Evolutionary conservation across 495 filamentous ascomycete species (phyloP), one percentile per base, ranked within the genome.

Genomic region (Aspergillus nidulans): DNA sequence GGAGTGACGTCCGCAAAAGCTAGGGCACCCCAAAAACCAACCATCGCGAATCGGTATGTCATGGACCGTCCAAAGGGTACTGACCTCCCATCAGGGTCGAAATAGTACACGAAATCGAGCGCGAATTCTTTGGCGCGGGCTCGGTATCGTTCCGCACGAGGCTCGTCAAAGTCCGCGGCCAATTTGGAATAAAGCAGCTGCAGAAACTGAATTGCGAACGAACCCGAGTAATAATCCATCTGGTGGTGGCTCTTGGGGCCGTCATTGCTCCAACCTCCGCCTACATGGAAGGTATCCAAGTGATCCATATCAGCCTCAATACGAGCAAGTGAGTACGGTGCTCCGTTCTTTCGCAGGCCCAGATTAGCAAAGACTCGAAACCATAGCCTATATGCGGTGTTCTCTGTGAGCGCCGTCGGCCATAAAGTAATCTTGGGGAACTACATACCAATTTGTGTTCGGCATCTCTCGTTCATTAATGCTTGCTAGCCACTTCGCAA

Each of bases 351-450:
- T 55, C 85, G 83, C 28, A 92, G 68, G 0, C 88, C 88, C 1
- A 91, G 78, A 62, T 91, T 91, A 13, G 87, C 88, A 63, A 91
- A 91, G 12, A 92, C 86, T 16, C 88, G 83, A 61, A 91, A 91
- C 87, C 87, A 91, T 25, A 91, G 77, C 67, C 67, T 63, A 43
- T 20, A 24, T 21, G 28, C 12, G 39, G 8, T 7, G 1, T 16
- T 12, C 36, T 26, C 13, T 18, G 39, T 56, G 2, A 60, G 49
- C 18, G 4, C 15, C 20, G 28, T 19, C 24, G 10, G 16, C 18
- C 10, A n/a, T 28, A 6, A 24, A 24, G 12, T 16, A 25, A 41
- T 19, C 15, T 18, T 16, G 23, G 10, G 42, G 23, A 19, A 25
- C 23, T 4, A 4, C 19, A 40, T 63, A 70, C 79, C 79, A 81